phyloP scores from a whole-genome alignment of 129 eudicot species.

The Helianthus annuus region HanXRQr2.0-SUNRISE NC_035447.2:124342553-124343052 shows the following conservation, averaged over 20 bases:
- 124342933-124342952: too few relatives aligned
- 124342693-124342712: neutral
- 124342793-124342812: constrained; percentile 22
- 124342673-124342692: neutral
- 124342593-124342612: too few relatives aligned
- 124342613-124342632: too few relatives aligned
- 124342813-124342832: constrained; percentile 1
- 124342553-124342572: too few relatives aligned
- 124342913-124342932: too few relatives aligned
- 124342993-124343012: too few relatives aligned
- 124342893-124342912: constrained; percentile 35
- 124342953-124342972: too few relatives aligned
- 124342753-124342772: neutral
- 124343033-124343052: too few relatives aligned
- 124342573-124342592: too few relatives aligned
- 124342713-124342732: constrained; percentile 10
- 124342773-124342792: neutral
- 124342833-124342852: constrained; percentile 25
- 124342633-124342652: too few relatives aligned
- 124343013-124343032: too few relatives aligned
- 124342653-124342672: neutral
- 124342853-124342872: constrained; percentile 77
- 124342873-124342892: constrained; percentile 53
- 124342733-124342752: neutral
- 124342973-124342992: too few relatives aligned